Base-by-base conservation (phyloP, 108 stramenopile genomes). In the Discostella pseudostelligera region DNA sequence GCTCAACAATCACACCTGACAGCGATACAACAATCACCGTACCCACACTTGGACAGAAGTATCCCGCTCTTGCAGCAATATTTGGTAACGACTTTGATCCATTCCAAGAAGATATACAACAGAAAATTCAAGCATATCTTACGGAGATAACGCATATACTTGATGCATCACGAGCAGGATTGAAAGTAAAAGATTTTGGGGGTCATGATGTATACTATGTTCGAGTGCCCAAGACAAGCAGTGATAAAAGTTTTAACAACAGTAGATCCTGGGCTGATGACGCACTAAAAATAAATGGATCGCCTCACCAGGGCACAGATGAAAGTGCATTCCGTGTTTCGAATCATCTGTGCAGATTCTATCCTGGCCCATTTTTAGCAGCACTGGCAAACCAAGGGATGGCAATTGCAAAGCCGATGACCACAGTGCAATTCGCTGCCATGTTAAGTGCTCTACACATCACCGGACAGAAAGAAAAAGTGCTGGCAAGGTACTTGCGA, bases 211-310 rank as follows among this genome's bases (percentile, higher is more conserved):
- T 50, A 0, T 7, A 20, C 12, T 50, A 25, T 50, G 21, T 50
- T 22, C 49, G 49, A 25, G 49, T 50, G 49, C 49, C 49, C 22
- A 1, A 21, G 22, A 13, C 49, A 22, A 21, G 3, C 12, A 50
- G 24, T 50, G 49, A 50, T 50, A 50, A 50, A 25, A 4, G 3
- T 4, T 50, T 50, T 22, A 50, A 50, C 6, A 50, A 50, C 6
- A 50, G 1, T 22, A 50, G 22, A 50, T 50, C 19, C 12, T 50
- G 49, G 49, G 49, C 22, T 25, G 49, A 50, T 25, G 49, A 50
- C 1, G 49, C 21, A 50, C 21, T 50, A 1, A 50, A 24, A 5
- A 25, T 25, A 5, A 50, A 50, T 25, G n/a, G n/a, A n/a, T n/a
- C n/a, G n/a, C n/a, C n/a, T n/a, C n/a, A n/a, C 24, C 19, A 21